Conservation (phyloP, 1,284 basidiomycete species). For the Thecaphora thlaspeos region DNA sequence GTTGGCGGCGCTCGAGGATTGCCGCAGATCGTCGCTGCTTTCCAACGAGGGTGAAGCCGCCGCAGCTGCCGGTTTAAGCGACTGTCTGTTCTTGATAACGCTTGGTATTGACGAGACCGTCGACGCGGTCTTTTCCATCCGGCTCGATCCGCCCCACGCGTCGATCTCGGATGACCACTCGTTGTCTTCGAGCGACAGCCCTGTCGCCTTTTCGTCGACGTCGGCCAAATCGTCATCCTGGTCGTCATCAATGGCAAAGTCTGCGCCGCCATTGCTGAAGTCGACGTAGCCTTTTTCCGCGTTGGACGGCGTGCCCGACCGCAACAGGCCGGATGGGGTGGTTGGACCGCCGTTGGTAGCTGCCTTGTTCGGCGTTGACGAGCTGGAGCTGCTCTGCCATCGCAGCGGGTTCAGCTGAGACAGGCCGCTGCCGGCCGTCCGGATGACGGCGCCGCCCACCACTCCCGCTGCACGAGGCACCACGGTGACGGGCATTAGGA, state of each 20-base stretch:
- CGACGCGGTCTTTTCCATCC: background rate
- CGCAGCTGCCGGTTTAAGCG: too few relatives aligned
- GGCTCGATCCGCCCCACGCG: background rate
- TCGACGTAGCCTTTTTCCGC: slow-evolving; percentile 40
- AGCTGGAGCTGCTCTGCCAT: slow-evolving; percentile 28
- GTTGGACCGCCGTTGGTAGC: background rate
- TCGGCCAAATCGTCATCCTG: slow-evolving; percentile 14
- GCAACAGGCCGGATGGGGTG: background rate
- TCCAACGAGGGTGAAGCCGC: too few relatives aligned
- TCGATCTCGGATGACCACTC: background rate
- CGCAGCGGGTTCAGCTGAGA: slow-evolving; percentile 40
- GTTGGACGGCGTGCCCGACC: background rate
- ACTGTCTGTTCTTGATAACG: too few relatives aligned
- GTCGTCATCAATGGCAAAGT: too few relatives aligned
- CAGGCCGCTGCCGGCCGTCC: slow-evolving; percentile 39
- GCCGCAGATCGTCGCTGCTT: background rate
- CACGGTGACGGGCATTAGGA: slow-evolving; percentile 90
- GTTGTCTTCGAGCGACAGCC: background rate
- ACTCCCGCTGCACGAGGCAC: slow-evolving; percentile 77
- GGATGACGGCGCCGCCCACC: slow-evolving; percentile 60
- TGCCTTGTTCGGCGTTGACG: too few relatives aligned
- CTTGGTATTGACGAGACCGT: too few relatives aligned
- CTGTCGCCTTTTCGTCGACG: slow-evolving; percentile 3
- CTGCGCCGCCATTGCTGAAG: slow-evolving; percentile 32
- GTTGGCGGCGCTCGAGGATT: too few relatives aligned